Evolutionary conservation across 352 stramenopile genomes (phyloP), one percentile per base, ranked within the genome.

Genomic region (Phytophthora cryptogea): DNA sequence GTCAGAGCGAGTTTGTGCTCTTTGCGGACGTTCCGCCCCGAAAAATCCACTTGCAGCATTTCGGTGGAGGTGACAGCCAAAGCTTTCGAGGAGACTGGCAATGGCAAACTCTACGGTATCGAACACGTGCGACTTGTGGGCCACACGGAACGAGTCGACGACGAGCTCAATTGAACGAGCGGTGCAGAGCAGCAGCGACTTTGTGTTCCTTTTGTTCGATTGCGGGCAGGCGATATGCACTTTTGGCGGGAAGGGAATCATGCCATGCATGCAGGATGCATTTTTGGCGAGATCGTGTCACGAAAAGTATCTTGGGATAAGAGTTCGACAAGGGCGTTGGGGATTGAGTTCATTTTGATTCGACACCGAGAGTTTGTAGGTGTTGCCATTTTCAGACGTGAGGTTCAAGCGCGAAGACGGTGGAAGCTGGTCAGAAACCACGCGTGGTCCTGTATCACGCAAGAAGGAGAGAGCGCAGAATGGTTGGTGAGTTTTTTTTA

Each of bases 381-480:
- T 20, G 20, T 4, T 4, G 11, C 1, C 20, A 23, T 2, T 23
- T 23, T 23, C 20, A 23, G 20, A 23, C 20, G 20, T 23, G 20
- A 23, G 8, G 17, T 10, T 63, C 39, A 68, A 8, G 56, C 37
- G 6, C 76, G 76, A 14, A 87, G 63, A 0, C 74, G 78, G 45
- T 87, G 80, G 52, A 90, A 90, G 31, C 67, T 86, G 45, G 72
- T 85, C 37, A 88, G 61, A 54, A 90, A 87, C 78, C 78, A 90
- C 40, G 70, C 42, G 17, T 80, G 68, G 7, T 75, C 70, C 80
- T 90, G 63, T 54, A 11, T 23, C 20, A 23, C 20, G 5, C 35
- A 54, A 59, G 3, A 2, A 16, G 20, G 1, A 42, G n/a, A 26
- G 27, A 31, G 20, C n/a, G 31, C 4, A 14, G 17, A 40, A 40